These are phyloP conservation scores for Apiotrichum sp. DNA, from an alignment of 1,284 basidiomycete genomes.

Conservation along the genomic window DNA sequence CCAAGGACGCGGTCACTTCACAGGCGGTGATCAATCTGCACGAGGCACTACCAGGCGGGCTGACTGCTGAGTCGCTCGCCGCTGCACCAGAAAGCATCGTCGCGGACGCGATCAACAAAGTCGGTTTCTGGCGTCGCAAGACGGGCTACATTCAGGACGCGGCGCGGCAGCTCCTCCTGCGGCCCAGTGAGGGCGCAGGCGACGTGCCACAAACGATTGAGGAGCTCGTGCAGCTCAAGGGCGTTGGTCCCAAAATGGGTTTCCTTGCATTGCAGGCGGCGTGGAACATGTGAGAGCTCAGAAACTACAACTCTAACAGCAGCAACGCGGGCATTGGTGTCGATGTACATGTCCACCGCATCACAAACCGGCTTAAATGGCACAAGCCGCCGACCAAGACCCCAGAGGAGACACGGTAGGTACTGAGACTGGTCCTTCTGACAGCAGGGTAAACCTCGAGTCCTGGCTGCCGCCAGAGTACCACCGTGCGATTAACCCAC, in stretches of 20 bases:
- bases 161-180: slow-evolving; percentile 62
- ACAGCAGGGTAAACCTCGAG: slow-evolving; percentile 68
- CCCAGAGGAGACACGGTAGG: slow-evolving; percentile 77
- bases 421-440: background rate
- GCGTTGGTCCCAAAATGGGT: slow-evolving; percentile 91
- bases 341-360: slow-evolving; percentile 91
- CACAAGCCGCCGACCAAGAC: slow-evolving; percentile 74
- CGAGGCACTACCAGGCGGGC: slow-evolving; percentile 62
- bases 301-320: background rate
- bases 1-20: slow-evolving; percentile 82
- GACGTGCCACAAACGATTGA: slow-evolving; percentile 83
- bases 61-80: slow-evolving; percentile 68
- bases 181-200: slow-evolving; percentile 37
- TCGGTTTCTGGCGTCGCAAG: slow-evolving; percentile 89
- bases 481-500: slow-evolving; percentile 74
- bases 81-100: slow-evolving; percentile 60
- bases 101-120: slow-evolving; percentile 71
- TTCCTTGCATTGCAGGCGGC: slow-evolving; percentile 74
- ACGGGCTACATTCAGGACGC: slow-evolving; percentile 65
- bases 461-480: slow-evolving; percentile 80
- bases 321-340: slow-evolving; percentile 94
- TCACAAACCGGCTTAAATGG: slow-evolving; percentile 89
- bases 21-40: slow-evolving; percentile 75
- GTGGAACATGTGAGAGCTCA: slow-evolving; percentile 67
- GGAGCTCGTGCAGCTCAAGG: slow-evolving; percentile 72